Evolutionary conservation across 1,139 yeast species (phyloP).

Genomic region (Sugiyamaella grinbergsii): DNA sequence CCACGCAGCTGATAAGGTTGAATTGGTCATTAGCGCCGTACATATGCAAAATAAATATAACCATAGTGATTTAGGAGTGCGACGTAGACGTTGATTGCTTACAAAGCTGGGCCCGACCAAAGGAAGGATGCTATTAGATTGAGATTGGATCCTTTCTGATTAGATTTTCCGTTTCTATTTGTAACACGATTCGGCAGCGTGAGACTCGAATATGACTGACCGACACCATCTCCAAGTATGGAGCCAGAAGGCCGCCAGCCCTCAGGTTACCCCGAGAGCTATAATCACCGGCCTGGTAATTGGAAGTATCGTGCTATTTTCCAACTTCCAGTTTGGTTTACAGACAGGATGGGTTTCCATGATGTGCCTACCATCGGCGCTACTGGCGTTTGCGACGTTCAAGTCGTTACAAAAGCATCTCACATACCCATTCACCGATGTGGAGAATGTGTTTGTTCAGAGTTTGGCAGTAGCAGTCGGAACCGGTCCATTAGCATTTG

Average conservation of each 20-base stretch:
- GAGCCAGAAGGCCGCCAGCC: constrained; percentile 25
- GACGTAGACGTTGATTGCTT: too few relatives aligned
- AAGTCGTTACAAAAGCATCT: constrained; percentile 51
- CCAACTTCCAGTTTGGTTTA: constrained; percentile 93
- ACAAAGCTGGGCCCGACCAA: too few relatives aligned
- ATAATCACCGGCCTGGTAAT: constrained; percentile 71
- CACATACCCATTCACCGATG: constrained; percentile 68
- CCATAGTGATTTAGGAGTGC: neutral
- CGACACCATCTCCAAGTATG: constrained; percentile 19
- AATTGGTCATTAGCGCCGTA: neutral
- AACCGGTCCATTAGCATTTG: constrained; percentile 94
- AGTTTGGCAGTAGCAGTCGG: constrained; percentile 96
- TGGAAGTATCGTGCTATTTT: constrained; percentile 78
- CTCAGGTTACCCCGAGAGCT: constrained; percentile 70
- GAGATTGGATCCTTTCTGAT: too few relatives aligned
- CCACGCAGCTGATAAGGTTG: constrained; percentile 10
- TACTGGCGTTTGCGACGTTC: constrained; percentile 82
- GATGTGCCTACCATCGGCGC: constrained; percentile 98
- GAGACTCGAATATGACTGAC: constrained; percentile 1
- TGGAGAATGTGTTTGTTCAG: constrained; percentile 89
- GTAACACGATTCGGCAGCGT: too few relatives aligned
- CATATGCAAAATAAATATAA: neutral
- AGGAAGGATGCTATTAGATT: too few relatives aligned
- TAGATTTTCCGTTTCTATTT: too few relatives aligned
- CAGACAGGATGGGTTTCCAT: constrained; percentile 99